Evolutionary conservation across 345 rosid genomes (phyloP).

Genomic region (Eucalyptus sp.): DNA sequence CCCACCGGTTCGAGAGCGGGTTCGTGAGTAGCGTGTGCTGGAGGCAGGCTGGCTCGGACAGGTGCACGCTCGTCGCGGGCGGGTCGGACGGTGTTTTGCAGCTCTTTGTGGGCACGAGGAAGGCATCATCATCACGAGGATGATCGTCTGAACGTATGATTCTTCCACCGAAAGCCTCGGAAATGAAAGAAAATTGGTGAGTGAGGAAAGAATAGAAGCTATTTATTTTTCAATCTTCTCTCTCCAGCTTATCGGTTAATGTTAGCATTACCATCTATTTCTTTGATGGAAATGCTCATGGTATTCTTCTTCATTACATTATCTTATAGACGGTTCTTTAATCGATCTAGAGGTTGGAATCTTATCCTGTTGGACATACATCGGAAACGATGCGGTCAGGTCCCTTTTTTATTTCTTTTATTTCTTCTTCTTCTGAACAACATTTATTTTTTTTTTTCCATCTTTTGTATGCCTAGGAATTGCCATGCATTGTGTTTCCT

Average conservation of each 20-base stretch:
- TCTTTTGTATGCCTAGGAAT: not conserved
- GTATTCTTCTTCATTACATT: not conserved
- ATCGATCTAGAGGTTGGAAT: not conserved
- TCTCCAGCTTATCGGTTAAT: not conserved
- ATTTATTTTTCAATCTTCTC: not conserved
- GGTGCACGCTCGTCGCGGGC: constrained; percentile 60
- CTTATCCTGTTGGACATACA: not conserved
- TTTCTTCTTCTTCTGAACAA: not conserved
- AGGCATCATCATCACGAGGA: not conserved
- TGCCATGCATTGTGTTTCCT: not conserved
- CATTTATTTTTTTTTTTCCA: not conserved
- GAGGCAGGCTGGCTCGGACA: constrained; percentile 58
- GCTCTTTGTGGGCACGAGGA: constrained; percentile 39
- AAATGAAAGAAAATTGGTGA: not conserved
- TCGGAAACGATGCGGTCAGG: not conserved
- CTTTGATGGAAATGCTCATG: not conserved
- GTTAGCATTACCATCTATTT: not conserved
- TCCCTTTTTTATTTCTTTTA: not conserved
- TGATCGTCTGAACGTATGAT: not conserved
- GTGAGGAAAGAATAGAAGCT: not conserved
- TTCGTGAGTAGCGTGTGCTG: constrained; percentile 79
- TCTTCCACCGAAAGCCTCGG: not conserved
- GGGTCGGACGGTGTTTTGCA: constrained; percentile 74
- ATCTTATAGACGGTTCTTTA: not conserved
- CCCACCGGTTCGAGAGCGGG: constrained; percentile 25